These are phyloP conservation scores for Gossypium raimondii DNA, from an alignment of 345 rosid species.

Conservation along the genomic window DNA sequence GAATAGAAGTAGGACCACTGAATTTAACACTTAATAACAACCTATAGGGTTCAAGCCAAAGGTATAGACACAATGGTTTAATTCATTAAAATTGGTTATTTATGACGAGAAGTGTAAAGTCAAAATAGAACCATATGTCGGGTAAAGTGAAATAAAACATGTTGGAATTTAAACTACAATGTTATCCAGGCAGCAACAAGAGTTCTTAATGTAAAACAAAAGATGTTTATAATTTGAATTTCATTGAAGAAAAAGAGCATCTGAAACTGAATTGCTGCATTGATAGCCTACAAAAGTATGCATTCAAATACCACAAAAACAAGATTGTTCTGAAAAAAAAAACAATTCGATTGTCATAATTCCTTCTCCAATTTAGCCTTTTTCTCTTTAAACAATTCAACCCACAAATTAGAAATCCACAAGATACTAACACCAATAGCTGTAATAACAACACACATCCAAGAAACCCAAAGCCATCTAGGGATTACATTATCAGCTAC, in stretches of 20 bases:
- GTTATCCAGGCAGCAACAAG: not conserved
- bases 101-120: not conserved
- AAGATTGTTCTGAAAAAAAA: not conserved
- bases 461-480: conserved; percentile 84
- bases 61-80: not conserved
- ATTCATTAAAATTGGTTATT: not conserved
- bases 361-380: conserved; percentile 39
- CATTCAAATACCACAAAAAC: not conserved
- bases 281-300: not conserved
- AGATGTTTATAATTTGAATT: not conserved
- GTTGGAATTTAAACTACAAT: not conserved
- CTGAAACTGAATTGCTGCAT: not conserved
- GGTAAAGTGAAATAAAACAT: not conserved
- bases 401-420: conserved; percentile 83
- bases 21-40: not conserved
- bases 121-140: not conserved
- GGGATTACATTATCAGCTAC: conserved; percentile 55
- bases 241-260: no score
- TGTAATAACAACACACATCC: conserved; percentile 61
- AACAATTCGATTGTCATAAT: conserved; percentile 24
- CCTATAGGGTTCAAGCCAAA: not conserved
- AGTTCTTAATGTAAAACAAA: not conserved
- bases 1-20: not conserved
- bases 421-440: conserved; percentile 72
- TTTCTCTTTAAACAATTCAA: conserved; percentile 51